These are phyloP conservation scores for Euphorbia lathyris DNA, from an alignment of 345 rosid species.

Conservation along the genomic window DNA sequence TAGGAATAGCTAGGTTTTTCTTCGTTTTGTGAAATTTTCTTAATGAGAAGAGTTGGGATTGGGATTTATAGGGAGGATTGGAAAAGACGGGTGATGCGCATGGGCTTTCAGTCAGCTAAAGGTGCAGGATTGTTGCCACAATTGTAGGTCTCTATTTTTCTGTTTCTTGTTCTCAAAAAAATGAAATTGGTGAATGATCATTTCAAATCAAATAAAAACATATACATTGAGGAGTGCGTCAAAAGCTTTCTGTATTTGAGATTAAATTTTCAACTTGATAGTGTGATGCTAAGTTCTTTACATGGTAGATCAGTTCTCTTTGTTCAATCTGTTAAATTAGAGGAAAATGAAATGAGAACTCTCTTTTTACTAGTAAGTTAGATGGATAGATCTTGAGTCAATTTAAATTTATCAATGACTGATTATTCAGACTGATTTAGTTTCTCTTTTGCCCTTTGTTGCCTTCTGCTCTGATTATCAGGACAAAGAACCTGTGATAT, in stretches of 20 bases:
- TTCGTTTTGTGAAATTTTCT: slow-evolving; percentile 17
- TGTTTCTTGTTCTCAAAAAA: slow-evolving; percentile 17
- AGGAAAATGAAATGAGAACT: background rate
- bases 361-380: background rate
- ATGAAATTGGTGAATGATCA: background rate
- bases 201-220: slow-evolving; percentile 1
- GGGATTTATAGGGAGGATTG: slow-evolving; percentile 76
- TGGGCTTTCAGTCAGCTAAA: slow-evolving; percentile 71
- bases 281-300: background rate
- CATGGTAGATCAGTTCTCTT: background rate
- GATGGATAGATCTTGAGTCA: background rate
- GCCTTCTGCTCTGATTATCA: background rate
- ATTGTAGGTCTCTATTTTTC: slow-evolving; percentile 65
- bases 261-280: background rate
- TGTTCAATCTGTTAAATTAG: background rate
- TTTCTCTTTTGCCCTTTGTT: background rate
- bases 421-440: background rate
- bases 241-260: background rate
- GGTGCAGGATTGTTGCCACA: slow-evolving; percentile 57
- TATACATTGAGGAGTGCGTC: background rate
- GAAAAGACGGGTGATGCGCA: slow-evolving; percentile 88
- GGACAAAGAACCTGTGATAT: background rate
- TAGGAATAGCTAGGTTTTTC: slow-evolving; percentile 16
- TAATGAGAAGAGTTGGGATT: slow-evolving; percentile 51
- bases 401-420: background rate